These are phyloP conservation scores for Eucalyptus tenuipes DNA, from an alignment of 345 rosid species.

Conservation along the genomic window DNA sequence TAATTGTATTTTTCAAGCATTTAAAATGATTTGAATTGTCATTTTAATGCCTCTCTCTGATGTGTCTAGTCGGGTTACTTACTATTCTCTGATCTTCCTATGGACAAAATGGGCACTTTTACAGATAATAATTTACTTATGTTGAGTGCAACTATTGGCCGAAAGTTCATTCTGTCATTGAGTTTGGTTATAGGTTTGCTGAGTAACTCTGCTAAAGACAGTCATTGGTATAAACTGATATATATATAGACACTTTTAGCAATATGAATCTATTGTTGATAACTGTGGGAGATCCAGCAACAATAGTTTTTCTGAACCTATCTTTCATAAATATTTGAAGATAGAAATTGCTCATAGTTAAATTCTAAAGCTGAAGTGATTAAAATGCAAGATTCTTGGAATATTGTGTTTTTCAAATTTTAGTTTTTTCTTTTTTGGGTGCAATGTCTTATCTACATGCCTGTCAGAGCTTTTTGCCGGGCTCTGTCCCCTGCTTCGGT, in stretches of 20 bases:
- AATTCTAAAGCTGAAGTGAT: not conserved
- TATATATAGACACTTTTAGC: not conserved
- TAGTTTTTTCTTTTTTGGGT: not conserved
- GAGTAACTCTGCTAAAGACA: not conserved
- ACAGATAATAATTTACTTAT: not conserved
- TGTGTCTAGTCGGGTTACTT: not conserved
- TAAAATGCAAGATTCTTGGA: not conserved
- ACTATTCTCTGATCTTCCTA: not conserved
- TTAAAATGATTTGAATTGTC: not conserved
- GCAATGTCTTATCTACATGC: not conserved
- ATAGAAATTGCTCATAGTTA: not conserved
- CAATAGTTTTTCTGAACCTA: not conserved
- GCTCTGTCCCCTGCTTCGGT: not conserved
- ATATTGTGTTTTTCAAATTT: not conserved
- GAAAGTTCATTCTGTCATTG: not conserved
- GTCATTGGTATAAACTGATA: not conserved
- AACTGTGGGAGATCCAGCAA: not conserved
- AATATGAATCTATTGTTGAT: not conserved
- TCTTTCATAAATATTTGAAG: not conserved
- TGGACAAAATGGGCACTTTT: not conserved
- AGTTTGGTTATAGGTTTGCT: not conserved
- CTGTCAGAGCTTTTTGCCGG: not conserved
- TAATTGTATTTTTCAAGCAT: not conserved
- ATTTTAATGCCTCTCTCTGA: not conserved
- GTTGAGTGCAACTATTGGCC: not conserved